A percentile compares a stretch with the other conserved stretches of the same genome.
phyloP scores from a whole-genome alignment of 176 grass and related monocot genomes.

The Oryza brachyantha region DNA sequence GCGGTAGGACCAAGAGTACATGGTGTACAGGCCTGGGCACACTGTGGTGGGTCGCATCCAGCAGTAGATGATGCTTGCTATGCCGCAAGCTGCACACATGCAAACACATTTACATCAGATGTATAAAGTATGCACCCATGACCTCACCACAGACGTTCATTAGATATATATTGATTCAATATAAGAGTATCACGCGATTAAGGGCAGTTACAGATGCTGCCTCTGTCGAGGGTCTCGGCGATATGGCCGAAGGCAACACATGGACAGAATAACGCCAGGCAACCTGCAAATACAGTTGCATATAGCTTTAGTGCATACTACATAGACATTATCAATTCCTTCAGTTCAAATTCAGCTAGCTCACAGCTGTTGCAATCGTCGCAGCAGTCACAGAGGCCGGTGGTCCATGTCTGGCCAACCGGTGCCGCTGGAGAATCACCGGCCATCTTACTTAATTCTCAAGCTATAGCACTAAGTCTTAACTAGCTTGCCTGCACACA shows the following conservation, averaged over 20 bases:
- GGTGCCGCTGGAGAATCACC: neutral
- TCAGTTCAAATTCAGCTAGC: neutral
- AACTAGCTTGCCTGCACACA: too few species aligned
- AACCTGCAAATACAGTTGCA: neutral
- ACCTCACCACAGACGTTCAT: too few species aligned
- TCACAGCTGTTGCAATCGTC: conserved; percentile 24
- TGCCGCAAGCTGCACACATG: too few species aligned
- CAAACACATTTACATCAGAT: too few species aligned
- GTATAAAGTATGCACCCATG: too few species aligned
- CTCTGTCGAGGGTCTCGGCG: conserved; percentile 20
- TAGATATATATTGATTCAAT: too few species aligned
- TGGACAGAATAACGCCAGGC: neutral
- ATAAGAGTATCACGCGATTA: neutral
- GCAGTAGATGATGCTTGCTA: neutral
- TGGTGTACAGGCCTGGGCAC: too few species aligned
- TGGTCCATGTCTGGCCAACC: neutral
- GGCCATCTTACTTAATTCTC: too few species aligned
- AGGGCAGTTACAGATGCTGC: neutral
- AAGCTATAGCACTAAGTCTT: too few species aligned
- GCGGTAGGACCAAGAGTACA: too few species aligned
- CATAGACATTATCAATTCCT: neutral
- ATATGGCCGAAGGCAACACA: conserved; percentile 4
- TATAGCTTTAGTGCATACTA: too few species aligned
- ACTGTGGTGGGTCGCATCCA: too few species aligned
- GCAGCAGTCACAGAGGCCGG: conserved; percentile 16